phyloP scores from a whole-genome alignment of 2,329 filamentous ascomycete genomes.

The Sphaerostilbella broomeana region DNA sequence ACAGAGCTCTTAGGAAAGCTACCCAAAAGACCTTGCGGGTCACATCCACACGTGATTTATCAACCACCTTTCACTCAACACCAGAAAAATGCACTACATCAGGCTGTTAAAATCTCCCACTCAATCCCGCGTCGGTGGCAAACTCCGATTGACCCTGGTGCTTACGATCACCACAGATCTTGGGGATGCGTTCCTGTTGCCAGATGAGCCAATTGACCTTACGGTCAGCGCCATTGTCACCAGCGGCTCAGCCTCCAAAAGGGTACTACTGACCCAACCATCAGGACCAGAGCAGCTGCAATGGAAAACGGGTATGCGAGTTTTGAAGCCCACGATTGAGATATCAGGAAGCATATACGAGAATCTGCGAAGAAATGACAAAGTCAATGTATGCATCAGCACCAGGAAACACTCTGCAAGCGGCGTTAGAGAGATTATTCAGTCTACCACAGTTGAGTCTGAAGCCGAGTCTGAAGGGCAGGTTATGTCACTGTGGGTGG shows the following conservation, averaged over 20 bases:
- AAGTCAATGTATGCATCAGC: slow-evolving; percentile 25
- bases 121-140: slow-evolving; percentile 23
- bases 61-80: too few species aligned
- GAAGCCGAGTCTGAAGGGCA: slow-evolving; percentile 25
- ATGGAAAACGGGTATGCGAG: slow-evolving; percentile 32
- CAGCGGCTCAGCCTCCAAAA: slow-evolving; percentile 12
- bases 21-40: too few species aligned
- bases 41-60: too few species aligned
- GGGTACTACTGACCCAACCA: not conserved
- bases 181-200: slow-evolving; percentile 48
- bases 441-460: not conserved
- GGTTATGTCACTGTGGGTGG: slow-evolving; percentile 39
- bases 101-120: slow-evolving; percentile 44
- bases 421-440: slow-evolving; percentile 22
- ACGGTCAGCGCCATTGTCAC: slow-evolving; percentile 27
- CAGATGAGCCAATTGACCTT: slow-evolving; percentile 38
- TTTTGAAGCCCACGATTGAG: slow-evolving; percentile 30
- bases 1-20: too few species aligned
- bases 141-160: slow-evolving; percentile 35
- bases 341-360: slow-evolving; percentile 23
- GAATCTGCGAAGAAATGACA: slow-evolving; percentile 20
- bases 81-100: slow-evolving; percentile 48
- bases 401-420: slow-evolving; percentile 23
- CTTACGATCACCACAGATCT: slow-evolving; percentile 53
- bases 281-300: slow-evolving; percentile 23